Conservation (phyloP, 805 yeast genomes). For the Nakazawaea siamensis region DNA sequence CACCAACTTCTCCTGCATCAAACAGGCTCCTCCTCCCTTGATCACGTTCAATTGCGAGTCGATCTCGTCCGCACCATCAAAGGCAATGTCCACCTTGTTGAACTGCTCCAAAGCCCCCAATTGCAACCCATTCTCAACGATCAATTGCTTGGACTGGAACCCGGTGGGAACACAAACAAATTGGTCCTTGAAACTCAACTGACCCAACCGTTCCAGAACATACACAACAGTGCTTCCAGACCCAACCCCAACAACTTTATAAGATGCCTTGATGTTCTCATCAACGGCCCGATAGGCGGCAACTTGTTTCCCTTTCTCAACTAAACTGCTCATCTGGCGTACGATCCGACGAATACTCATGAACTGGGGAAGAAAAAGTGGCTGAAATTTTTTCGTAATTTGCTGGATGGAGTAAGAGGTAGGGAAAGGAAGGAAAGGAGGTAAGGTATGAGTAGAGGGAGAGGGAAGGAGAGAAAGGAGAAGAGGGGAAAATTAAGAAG, state of each 20-base stretch:
- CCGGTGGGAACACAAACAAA: conserved; percentile 93
- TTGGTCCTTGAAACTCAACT: conserved; percentile 39
- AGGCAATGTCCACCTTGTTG: conserved; percentile 81
- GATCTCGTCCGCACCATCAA: conserved; percentile 98
- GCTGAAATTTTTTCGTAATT: no score
- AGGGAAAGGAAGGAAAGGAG: no score
- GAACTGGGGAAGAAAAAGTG: no score
- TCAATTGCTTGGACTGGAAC: conserved; percentile 85
- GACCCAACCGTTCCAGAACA: conserved; percentile 90
- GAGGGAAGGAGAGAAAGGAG: no score
- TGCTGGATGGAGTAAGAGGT: no score
- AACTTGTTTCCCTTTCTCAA: conserved; percentile 79
- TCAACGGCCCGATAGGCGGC: conserved; percentile 94
- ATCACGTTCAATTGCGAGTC: conserved; percentile 75
- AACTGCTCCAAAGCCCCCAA: conserved; percentile 80
- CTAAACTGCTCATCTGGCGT: conserved; percentile 10
- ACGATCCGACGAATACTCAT: not conserved
- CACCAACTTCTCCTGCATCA: conserved; percentile 92
- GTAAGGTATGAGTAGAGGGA: no score
- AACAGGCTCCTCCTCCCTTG: conserved; percentile 98
- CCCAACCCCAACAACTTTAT: conserved; percentile 85
- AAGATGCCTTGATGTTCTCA: conserved; percentile 61
- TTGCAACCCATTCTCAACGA: conserved; percentile 68
- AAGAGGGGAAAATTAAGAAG: no score
- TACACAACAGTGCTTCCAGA: conserved; percentile 97